Conservation (phyloP, 2,329 filamentous ascomycete species). For the Fusarium sp. region DNA sequence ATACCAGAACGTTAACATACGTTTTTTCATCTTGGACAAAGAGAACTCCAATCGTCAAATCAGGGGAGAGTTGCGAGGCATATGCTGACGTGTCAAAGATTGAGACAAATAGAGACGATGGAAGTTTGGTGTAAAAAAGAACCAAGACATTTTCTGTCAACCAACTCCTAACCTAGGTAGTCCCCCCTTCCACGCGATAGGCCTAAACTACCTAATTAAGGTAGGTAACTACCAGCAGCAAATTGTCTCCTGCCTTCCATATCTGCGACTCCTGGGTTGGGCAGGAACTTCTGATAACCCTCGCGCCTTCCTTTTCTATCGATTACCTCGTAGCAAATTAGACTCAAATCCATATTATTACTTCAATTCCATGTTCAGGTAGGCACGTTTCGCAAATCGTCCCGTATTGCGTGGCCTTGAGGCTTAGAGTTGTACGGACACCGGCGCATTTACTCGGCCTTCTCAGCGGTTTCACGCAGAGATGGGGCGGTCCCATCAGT, state of each 20-base stretch:
- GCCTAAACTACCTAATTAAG: not conserved
- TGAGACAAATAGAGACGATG: slow-evolving; percentile 24
- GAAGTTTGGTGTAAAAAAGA: slow-evolving; percentile 6
- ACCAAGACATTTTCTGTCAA: slow-evolving; percentile 14
- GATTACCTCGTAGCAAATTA: not conserved
- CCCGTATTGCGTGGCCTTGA: slow-evolving; percentile 12
- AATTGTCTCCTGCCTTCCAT: slow-evolving; percentile 4
- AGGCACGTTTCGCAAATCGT: slow-evolving; percentile 14
- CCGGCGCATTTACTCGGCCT: slow-evolving; percentile 58
- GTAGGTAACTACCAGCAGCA: not conserved
- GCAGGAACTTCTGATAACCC: not conserved
- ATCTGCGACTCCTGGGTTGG: not conserved
- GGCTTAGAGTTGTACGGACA: slow-evolving; percentile 7
- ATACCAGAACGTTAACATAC: not conserved
- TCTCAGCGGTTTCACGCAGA: slow-evolving; percentile 63
- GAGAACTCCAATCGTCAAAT: not conserved
- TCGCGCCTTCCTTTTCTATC: not conserved
- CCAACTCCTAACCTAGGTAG: not conserved
- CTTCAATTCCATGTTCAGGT: not conserved
- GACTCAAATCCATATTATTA: not conserved
- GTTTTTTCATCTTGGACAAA: not conserved
- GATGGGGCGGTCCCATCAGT: slow-evolving; percentile 64
- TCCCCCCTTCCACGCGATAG: not conserved
- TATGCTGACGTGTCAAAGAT: slow-evolving; percentile 4
- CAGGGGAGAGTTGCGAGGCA: slow-evolving; percentile 34